Conservation (phyloP, 371 early-diverging fungal species). For the Actinomortierella wolfii region DNA sequence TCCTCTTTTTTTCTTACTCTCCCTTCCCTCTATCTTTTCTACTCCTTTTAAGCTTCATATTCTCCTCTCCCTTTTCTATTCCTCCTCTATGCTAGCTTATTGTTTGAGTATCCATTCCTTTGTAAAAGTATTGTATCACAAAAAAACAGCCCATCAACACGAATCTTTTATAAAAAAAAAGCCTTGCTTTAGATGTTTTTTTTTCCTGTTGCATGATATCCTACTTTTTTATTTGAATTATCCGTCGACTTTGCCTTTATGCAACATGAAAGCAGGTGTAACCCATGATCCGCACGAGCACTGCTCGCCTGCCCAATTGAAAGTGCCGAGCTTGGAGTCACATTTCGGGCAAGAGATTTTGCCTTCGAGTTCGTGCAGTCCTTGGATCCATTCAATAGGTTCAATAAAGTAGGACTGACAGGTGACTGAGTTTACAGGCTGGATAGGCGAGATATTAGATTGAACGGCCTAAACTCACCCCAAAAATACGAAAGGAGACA, state of each 20-base stretch:
- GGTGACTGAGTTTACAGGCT: conserved; percentile 24
- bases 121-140: no score
- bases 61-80: no score
- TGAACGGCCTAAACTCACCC: conserved; percentile 16
- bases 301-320: conserved; percentile 83
- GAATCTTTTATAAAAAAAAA: no score
- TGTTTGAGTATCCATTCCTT: no score
- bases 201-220: no score
- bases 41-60: no score
- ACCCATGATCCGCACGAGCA: conserved; percentile 91
- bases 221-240: not conserved
- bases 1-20: no score
- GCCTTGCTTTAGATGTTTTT: no score
- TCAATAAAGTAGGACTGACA: conserved; percentile 87
- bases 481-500: not conserved
- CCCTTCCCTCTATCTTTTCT: no score
- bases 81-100: no score
- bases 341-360: conserved; percentile 87
- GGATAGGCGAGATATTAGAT: conserved; percentile 18
- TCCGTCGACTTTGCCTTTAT: conserved; percentile 76
- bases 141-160: no score
- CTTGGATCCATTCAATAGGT: conserved; percentile 85
- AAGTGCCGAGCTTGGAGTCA: conserved; percentile 79
- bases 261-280: conserved; percentile 84
- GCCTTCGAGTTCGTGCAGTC: conserved; percentile 65